Conservation (phyloP, 1,284 basidiomycete species). For the Leccinum solheimii region DNA sequence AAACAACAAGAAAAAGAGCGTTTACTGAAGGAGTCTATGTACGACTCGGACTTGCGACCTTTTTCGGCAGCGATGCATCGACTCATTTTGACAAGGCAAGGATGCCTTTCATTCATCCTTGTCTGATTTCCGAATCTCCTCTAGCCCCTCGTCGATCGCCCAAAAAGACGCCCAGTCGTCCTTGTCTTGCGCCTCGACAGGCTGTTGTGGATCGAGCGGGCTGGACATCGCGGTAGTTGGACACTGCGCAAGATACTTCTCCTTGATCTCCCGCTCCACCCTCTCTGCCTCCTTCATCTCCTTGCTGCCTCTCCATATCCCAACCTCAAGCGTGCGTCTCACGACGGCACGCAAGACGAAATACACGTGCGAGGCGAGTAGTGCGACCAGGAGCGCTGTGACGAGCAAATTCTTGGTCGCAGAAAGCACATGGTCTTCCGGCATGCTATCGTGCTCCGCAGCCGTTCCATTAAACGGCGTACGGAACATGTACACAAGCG, state of each 20-base stretch:
- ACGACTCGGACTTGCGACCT: neutral
- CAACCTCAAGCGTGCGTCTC: conserved; percentile 68
- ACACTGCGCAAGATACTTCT: conserved; percentile 47
- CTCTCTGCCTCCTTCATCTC: conserved; percentile 60
- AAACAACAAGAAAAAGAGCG: neutral
- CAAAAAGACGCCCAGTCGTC: conserved; percentile 28
- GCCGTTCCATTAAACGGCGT: conserved; percentile 31
- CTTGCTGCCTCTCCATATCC: conserved; percentile 71
- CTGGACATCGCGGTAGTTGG: conserved; percentile 8
- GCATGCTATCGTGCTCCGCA: conserved; percentile 3
- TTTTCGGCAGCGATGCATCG: neutral
- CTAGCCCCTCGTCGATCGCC: conserved; percentile 27
- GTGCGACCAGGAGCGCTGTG: conserved; percentile 71
- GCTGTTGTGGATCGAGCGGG: neutral
- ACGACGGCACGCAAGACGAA: conserved; percentile 65
- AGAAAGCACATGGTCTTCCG: conserved; percentile 27
- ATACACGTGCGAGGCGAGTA: conserved; percentile 82
- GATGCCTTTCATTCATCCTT: conserved; percentile 21
- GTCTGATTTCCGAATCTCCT: conserved; percentile 28
- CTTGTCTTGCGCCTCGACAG: conserved; percentile 1
- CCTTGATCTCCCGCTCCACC: conserved; percentile 63
- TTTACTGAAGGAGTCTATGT: neutral
- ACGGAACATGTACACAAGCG: conserved; percentile 84
- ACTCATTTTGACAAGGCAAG: neutral
- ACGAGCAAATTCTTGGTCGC: conserved; percentile 58